phyloP scores from a whole-genome alignment of 495 filamentous ascomycete genomes.

The Neurospora sp. region DNA sequence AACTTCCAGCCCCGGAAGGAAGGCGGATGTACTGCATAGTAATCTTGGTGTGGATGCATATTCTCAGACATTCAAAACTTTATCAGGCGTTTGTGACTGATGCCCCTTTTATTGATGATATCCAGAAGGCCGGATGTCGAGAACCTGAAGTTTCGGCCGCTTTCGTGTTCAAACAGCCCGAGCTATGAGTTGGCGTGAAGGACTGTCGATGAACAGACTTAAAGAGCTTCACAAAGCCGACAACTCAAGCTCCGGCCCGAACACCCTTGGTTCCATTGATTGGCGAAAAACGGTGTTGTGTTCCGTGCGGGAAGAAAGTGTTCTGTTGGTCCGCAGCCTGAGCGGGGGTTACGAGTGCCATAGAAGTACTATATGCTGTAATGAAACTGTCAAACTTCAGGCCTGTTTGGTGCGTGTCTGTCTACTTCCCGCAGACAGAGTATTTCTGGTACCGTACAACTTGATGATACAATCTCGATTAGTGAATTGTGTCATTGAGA shows the following conservation, averaged over 20 bases:
- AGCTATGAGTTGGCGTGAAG: neutral
- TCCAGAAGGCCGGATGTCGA: neutral
- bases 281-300: neutral
- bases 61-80: neutral
- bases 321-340: neutral
- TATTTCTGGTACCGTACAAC: neutral
- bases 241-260: neutral
- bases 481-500: neutral
- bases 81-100: neutral
- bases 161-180: neutral
- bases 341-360: neutral
- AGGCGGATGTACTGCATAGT: neutral
- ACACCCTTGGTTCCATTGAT: neutral
- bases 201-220: neutral
- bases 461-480: neutral
- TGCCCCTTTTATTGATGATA: neutral
- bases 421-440: neutral
- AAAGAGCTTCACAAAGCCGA: neutral
- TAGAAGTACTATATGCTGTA: neutral
- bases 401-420: neutral
- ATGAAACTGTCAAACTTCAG: neutral
- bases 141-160: neutral
- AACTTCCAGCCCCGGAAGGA: neutral
- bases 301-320: neutral
- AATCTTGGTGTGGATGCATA: neutral